phyloP scores from a whole-genome alignment of 164 flowering plant genomes.

The Liriodendron chinense region DNA sequence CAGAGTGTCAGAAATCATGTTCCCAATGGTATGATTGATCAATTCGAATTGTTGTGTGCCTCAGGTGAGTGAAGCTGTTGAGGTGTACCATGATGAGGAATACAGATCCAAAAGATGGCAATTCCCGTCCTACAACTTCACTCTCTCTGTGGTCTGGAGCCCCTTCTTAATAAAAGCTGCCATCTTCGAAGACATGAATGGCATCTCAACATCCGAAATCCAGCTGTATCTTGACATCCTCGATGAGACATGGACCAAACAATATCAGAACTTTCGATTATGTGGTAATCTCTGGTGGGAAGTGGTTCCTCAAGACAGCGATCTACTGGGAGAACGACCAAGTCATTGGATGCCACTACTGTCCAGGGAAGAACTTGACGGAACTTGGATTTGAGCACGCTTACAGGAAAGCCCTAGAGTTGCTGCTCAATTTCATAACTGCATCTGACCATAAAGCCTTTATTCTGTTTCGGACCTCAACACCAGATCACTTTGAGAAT shows the following conservation, averaged over 20 bases:
- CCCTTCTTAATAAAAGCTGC: slow-evolving; percentile 76
- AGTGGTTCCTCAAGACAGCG: slow-evolving; percentile 91
- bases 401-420: slow-evolving; percentile 49
- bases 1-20: background rate
- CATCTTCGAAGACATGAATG: slow-evolving; percentile 72
- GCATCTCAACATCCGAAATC: slow-evolving; percentile 69
- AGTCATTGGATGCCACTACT: slow-evolving; percentile 76
- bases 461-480: slow-evolving; percentile 59
- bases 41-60: slow-evolving; percentile 1
- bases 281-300: slow-evolving; percentile 70
- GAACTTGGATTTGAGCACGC: slow-evolving; percentile 60
- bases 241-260: slow-evolving; percentile 59
- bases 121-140: slow-evolving; percentile 67
- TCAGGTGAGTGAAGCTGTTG: slow-evolving; percentile 62
- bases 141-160: slow-evolving; percentile 72
- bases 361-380: slow-evolving; percentile 56
- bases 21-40: background rate
- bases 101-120: slow-evolving; percentile 68
- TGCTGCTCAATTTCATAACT: slow-evolving; percentile 33
- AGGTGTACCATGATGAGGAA: slow-evolving; percentile 76
- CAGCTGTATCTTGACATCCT: slow-evolving; percentile 73
- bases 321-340: slow-evolving; percentile 65
- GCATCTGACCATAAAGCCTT: slow-evolving; percentile 45
- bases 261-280: slow-evolving; percentile 56
- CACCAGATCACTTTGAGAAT: slow-evolving; percentile 91